Percentiles rank a stretch among this genome's conserved stretches.
These are phyloP conservation scores for Apiospora marii DNA, from an alignment of 2,329 filamentous ascomycete genomes.

Conservation along the genomic window DNA sequence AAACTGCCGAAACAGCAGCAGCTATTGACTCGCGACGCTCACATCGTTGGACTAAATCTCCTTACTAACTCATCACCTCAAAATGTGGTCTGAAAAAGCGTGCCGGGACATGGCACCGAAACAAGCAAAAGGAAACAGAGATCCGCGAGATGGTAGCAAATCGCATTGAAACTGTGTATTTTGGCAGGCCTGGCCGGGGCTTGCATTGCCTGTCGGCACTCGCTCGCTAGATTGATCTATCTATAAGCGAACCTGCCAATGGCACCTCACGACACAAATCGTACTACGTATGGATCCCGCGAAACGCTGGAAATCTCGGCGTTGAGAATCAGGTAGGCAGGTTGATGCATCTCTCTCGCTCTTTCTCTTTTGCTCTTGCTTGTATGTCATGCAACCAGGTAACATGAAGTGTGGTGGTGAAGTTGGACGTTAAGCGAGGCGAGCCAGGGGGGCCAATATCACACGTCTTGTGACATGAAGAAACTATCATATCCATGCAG, in stretches of 20 bases:
- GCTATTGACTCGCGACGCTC: background rate
- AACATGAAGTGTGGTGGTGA: background rate
- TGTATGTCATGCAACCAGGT: slow-evolving; percentile 1
- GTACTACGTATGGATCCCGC: background rate
- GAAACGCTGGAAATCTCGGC: background rate
- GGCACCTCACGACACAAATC: slow-evolving; percentile 5
- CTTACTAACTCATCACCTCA: too few species aligned
- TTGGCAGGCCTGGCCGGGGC: too few species aligned
- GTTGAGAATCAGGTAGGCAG: background rate
- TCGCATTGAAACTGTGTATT: background rate
- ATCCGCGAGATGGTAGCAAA: background rate
- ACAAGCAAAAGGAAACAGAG: background rate
- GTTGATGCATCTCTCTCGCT: background rate
- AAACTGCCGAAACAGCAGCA: background rate
- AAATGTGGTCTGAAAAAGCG: background rate
- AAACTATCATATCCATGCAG: background rate
- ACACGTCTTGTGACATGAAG: background rate
- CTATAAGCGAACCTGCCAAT: background rate
- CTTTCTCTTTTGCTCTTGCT: background rate
- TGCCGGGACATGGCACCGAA: background rate
- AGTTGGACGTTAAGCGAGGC: slow-evolving; percentile 1
- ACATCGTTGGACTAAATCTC: background rate
- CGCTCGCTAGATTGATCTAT: background rate
- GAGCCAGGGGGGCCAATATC: background rate
- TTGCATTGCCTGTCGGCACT: background rate